A percentile compares a stretch with the other conserved stretches of the same genome.
Conservation (phyloP, 805 yeast genomes). For the Candida ulmi region DNA sequence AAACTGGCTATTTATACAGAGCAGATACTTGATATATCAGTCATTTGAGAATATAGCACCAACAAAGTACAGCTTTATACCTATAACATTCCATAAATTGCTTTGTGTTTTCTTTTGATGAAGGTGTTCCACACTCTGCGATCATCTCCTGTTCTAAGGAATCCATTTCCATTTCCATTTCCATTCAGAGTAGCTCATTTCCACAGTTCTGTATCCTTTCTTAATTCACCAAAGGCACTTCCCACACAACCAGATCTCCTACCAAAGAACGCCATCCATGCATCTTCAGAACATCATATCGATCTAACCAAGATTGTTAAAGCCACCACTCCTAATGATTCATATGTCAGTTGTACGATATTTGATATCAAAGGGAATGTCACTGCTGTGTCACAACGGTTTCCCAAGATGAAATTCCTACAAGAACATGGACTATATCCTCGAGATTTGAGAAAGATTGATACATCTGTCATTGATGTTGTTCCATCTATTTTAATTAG, state of each 20-base stretch:
- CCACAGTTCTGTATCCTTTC: background rate
- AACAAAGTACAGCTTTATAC: too few relatives aligned
- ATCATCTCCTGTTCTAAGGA: too few relatives aligned
- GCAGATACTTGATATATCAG: too few relatives aligned
- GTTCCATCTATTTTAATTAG: slow-evolving; percentile 87
- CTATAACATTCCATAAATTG: too few relatives aligned
- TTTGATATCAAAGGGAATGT: slow-evolving; percentile 73
- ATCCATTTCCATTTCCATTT: background rate
- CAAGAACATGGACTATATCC: slow-evolving; percentile 74
- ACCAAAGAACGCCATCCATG: slow-evolving; percentile 9
- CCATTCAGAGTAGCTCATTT: background rate
- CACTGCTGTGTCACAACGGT: slow-evolving; percentile 70
- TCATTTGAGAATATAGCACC: too few relatives aligned
- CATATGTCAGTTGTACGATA: slow-evolving; percentile 68
- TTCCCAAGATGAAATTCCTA: slow-evolving; percentile 71
- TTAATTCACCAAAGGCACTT: background rate
- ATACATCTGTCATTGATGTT: slow-evolving; percentile 65
- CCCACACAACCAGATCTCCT: slow-evolving; percentile 5
- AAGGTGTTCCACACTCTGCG: too few relatives aligned
- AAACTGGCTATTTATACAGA: too few relatives aligned
- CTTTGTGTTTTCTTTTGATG: too few relatives aligned
- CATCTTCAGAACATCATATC: slow-evolving; percentile 7
- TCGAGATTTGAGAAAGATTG: slow-evolving; percentile 81
- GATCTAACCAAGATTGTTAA: slow-evolving; percentile 20
- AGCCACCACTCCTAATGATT: slow-evolving; percentile 38